Percentiles rank a stretch among this genome's conserved stretches.
These are phyloP conservation scores for Fomitiporia mediterranea DNA, from an alignment of 1,284 basidiomycete species.

Conservation along the genomic window DNA sequence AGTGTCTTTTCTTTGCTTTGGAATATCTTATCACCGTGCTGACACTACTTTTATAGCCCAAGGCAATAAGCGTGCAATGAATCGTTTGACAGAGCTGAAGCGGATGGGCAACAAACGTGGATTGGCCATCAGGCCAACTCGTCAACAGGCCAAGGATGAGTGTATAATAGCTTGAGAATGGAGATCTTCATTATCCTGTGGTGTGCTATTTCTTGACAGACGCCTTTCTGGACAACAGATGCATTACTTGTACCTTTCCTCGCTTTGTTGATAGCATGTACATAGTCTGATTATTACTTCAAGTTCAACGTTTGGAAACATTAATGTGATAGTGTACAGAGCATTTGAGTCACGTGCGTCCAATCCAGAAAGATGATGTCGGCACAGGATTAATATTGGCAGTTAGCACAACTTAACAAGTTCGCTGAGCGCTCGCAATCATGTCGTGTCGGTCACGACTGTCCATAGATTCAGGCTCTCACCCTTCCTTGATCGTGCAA, in stretches of 20 bases:
- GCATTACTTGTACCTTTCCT: too few species aligned
- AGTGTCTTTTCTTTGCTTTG: conserved; percentile 30
- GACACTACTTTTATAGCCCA: conserved; percentile 53
- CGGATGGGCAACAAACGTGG: conserved; percentile 68
- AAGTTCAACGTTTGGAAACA: too few species aligned
- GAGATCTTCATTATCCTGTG: not conserved
- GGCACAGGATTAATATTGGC: too few species aligned
- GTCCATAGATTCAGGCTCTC: not conserved
- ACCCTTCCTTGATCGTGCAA: not conserved
- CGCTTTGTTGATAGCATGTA: too few species aligned
- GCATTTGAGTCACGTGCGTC: too few species aligned
- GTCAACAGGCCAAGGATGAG: conserved; percentile 88
- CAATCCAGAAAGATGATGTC: too few species aligned
- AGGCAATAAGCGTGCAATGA: conserved; percentile 94
- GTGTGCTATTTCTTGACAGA: too few species aligned
- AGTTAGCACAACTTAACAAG: too few species aligned
- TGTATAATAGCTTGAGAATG: conserved; percentile 62
- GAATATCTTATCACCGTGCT: not conserved
- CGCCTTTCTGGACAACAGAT: too few species aligned
- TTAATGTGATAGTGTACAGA: too few species aligned
- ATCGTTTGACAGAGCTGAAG: conserved; percentile 89
- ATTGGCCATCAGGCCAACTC: conserved; percentile 77
- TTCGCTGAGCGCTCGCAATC: not conserved
- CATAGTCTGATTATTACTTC: too few species aligned
- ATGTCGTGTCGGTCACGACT: not conserved